These are phyloP conservation scores for Nannochloris sp. DNA, from an alignment of 139 green algal species.

Conservation along the genomic window DNA sequence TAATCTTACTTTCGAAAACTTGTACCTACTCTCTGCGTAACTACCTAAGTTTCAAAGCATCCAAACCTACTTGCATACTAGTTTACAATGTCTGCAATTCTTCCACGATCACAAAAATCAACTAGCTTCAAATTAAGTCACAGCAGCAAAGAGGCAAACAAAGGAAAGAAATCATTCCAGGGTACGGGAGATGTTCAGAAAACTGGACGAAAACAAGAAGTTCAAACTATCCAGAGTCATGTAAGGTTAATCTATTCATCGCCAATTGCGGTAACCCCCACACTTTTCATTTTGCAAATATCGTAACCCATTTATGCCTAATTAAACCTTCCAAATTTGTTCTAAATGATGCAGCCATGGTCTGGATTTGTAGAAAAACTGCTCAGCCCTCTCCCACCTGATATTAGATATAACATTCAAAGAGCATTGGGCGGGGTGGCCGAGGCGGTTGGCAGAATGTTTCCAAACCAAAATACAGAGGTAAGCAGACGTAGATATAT, in stretches of 20 bases:
- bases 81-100: background rate
- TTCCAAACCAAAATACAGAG: background rate
- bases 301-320: too few relatives aligned
- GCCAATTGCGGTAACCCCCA: too few relatives aligned
- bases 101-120: background rate
- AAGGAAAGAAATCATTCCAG: constrained; percentile 4
- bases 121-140: background rate
- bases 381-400: background rate
- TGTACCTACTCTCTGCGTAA: too few relatives aligned
- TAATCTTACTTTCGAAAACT: too few relatives aligned
- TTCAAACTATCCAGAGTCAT: too few relatives aligned
- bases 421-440: background rate
- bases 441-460: background rate
- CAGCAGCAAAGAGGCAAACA: constrained; percentile 9
- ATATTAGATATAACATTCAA: background rate
- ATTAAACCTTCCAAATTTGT: background rate
- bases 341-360: background rate
- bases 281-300: background rate
- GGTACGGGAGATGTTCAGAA: background rate
- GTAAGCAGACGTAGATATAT: too few relatives aligned
- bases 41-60: too few relatives aligned
- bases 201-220: too few relatives aligned
- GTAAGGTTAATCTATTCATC: too few relatives aligned
- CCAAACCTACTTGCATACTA: too few relatives aligned
- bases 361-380: background rate